Percentiles rank a stretch among this genome's conserved stretches.
These are phyloP conservation scores for Sarcodon sp. DNA, from an alignment of 768 basidiomycete species.

Conservation along the genomic window DNA sequence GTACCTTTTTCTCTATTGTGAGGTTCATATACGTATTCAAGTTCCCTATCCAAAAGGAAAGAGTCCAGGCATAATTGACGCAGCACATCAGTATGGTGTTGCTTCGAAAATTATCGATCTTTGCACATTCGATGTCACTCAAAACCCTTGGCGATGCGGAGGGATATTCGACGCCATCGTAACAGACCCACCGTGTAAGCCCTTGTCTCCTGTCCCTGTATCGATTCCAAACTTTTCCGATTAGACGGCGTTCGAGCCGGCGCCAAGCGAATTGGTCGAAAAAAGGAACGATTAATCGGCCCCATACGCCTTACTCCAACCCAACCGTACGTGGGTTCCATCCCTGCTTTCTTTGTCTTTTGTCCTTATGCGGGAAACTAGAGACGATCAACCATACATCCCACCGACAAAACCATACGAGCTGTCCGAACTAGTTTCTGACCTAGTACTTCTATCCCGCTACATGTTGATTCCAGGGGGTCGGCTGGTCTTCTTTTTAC, in stretches of 20 bases:
- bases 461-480: conserved; percentile 79
- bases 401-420: conserved; percentile 92
- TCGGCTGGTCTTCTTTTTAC: conserved; percentile 90
- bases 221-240: neutral
- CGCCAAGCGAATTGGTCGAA: conserved; percentile 69
- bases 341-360: neutral
- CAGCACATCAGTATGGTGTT: conserved; percentile 78
- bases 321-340: conserved; percentile 7
- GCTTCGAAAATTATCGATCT: conserved; percentile 65
- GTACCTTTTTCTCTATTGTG: conserved; percentile 22
- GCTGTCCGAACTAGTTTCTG: conserved; percentile 66
- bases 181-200: conserved; percentile 87
- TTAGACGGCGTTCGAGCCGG: conserved; percentile 87
- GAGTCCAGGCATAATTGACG: conserved; percentile 60
- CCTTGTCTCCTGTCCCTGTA: conserved; percentile 1
- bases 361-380: conserved; percentile 9
- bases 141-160: conserved; percentile 80
- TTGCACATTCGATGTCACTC: conserved; percentile 88
- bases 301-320: conserved; percentile 6
- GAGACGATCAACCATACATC: conserved; percentile 60
- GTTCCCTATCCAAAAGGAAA: conserved; percentile 15
- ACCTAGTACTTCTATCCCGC: conserved; percentile 72
- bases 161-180: conserved; percentile 88
- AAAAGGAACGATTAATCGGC: conserved; percentile 27
- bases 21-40: neutral